A percentile compares a stretch with the other conserved stretches of the same genome.
phyloP scores from a whole-genome alignment of 2,329 filamentous ascomycete species.

The Stagonosporopsis rhizophila region DNA sequence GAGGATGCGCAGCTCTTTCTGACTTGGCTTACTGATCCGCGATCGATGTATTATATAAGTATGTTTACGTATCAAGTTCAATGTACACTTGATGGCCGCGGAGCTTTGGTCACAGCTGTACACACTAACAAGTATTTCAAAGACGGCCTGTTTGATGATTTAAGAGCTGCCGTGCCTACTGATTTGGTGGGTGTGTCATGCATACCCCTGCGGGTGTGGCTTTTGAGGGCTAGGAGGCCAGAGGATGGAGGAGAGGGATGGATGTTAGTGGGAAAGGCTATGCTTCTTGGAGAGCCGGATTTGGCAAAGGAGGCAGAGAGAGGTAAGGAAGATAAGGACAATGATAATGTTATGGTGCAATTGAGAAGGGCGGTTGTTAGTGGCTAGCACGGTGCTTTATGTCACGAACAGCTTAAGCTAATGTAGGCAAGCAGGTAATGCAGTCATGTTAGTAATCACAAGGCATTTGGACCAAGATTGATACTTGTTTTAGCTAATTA shows the following conservation, averaged over 20 bases:
- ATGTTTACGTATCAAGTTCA: conserved; percentile 1
- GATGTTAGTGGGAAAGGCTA: conserved; percentile 20
- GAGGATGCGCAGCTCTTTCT: conserved; percentile 21
- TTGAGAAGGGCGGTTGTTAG: background rate
- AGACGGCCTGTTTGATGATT: conserved; percentile 6
- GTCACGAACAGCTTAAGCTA: too few relatives aligned
- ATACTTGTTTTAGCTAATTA: too few relatives aligned
- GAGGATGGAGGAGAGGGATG: conserved; percentile 3
- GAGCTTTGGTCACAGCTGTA: conserved; percentile 7
- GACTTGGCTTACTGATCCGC: conserved; percentile 24
- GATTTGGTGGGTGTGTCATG: conserved; percentile 16
- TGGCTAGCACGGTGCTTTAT: too few relatives aligned
- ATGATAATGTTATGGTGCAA: conserved; percentile 1
- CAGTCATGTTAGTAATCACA: too few relatives aligned
- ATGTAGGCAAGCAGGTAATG: too few relatives aligned
- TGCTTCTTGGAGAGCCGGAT: conserved; percentile 22
- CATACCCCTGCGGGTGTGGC: conserved; percentile 17
- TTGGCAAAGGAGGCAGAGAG: conserved; percentile 6
- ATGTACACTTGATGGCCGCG: conserved; percentile 3
- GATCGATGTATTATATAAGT: conserved; percentile 24
- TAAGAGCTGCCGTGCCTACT: conserved; percentile 16
- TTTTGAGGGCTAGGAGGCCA: conserved; percentile 11
- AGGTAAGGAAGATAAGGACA: conserved; percentile 1
- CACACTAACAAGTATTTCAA: conserved; percentile 13
- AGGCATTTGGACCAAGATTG: too few relatives aligned